Evolutionary conservation across 2,329 filamentous ascomycete genomes (phyloP).

Genomic region (Sporothrix curviconia): DNA sequence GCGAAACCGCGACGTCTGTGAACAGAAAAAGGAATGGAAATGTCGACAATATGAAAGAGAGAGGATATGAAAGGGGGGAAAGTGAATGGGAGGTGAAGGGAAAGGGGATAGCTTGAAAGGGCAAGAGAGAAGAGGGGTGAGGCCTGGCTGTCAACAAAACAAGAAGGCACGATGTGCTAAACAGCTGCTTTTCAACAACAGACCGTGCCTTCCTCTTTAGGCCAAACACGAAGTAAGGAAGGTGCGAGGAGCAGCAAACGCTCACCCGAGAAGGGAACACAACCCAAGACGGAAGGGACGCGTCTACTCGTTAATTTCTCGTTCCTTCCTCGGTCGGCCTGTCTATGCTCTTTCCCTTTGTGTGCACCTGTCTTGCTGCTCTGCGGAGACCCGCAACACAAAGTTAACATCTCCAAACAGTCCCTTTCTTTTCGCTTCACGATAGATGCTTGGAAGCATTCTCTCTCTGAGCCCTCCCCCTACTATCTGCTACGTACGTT

Average conservation of each 20-base stretch:
- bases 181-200: neutral
- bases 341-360: neutral
- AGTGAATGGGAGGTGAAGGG: slow-evolving; percentile 8
- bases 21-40: too few species aligned
- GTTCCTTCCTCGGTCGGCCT: slow-evolving; percentile 3
- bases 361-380: neutral
- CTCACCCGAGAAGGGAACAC: neutral
- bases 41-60: neutral
- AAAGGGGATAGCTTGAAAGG: neutral
- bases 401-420: neutral
- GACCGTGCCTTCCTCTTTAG: neutral
- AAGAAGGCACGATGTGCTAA: neutral
- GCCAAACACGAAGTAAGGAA: neutral
- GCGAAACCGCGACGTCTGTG: too few species aligned
- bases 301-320: neutral
- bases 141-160: neutral
- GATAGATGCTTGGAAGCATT: too few species aligned
- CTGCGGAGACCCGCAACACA: neutral
- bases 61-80: neutral
- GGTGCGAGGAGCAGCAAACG: neutral
- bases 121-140: too few species aligned
- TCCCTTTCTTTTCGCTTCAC: neutral
- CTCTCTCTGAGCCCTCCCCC: too few species aligned
- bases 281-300: neutral
- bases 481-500: too few species aligned